Evolutionary conservation across 208 protist genomes (phyloP).

Genomic region (Crithidia expoeki): DNA sequence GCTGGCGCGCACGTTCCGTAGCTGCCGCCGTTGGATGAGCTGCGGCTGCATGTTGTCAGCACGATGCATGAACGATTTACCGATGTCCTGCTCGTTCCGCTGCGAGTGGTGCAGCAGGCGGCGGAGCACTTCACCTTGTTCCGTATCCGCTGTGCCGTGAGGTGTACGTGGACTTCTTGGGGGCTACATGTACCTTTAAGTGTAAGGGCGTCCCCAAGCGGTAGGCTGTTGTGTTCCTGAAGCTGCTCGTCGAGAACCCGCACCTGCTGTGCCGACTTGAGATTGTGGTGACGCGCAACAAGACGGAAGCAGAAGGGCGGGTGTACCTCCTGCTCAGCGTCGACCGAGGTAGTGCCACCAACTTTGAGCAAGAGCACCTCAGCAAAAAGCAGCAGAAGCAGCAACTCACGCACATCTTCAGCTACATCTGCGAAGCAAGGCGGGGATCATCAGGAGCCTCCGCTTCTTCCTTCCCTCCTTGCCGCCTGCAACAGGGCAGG

Average conservation of each 20-base stretch:
- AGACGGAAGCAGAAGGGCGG: slow-evolving; percentile 24
- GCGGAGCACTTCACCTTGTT: slow-evolving; percentile 49
- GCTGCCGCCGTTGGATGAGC: slow-evolving; percentile 56
- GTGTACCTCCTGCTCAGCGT: slow-evolving; percentile 33
- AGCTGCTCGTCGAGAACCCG: slow-evolving; percentile 64
- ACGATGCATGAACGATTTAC: slow-evolving; percentile 70
- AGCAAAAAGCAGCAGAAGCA: background rate
- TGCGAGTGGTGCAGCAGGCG: slow-evolving; percentile 45
- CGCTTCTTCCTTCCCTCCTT: background rate
- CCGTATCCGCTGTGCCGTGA: slow-evolving; percentile 34
- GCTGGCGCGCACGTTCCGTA: slow-evolving; percentile 61
- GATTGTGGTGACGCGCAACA: slow-evolving; percentile 16
- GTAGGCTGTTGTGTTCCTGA: slow-evolving; percentile 61
- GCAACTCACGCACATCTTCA: background rate
- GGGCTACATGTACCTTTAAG: slow-evolving; percentile 55
- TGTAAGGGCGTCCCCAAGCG: slow-evolving; percentile 53
- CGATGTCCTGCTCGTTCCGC: slow-evolving; percentile 52
- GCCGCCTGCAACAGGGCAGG: background rate
- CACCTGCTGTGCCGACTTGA: slow-evolving; percentile 49
- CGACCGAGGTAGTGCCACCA: slow-evolving; percentile 1
- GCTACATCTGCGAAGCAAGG: background rate
- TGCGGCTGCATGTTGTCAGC: slow-evolving; percentile 58
- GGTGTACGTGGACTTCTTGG: slow-evolving; percentile 60
- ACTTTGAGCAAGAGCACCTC: slow-evolving; percentile 6
- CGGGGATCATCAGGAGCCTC: too few species aligned